Evolutionary conservation across 2,329 filamentous ascomycete species (phyloP).

Genomic region (Diplodia scrobiculata): DNA sequence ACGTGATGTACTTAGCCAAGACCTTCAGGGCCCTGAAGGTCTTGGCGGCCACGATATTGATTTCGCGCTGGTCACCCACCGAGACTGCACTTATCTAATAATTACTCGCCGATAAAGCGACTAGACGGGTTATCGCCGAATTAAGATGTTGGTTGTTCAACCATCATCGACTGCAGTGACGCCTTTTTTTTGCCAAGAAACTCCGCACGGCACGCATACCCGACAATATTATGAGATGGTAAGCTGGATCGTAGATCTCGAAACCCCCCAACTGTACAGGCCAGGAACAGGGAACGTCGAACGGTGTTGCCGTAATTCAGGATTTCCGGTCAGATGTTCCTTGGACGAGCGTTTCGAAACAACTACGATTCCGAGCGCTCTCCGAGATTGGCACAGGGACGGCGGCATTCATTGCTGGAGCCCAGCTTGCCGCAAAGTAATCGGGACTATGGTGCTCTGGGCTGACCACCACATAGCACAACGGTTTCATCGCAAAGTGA

Average conservation of each 20-base stretch:
- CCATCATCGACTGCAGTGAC: neutral
- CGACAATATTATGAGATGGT: neutral
- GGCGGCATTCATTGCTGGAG: neutral
- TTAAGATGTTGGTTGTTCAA: neutral
- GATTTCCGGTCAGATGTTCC: neutral
- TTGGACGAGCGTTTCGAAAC: slow-evolving; percentile 4
- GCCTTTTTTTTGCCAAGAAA: neutral
- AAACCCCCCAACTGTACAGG: neutral
- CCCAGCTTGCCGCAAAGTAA: neutral
- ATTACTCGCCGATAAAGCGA: neutral
- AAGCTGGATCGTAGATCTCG: no score
- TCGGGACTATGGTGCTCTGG: neutral
- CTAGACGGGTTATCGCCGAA: neutral
- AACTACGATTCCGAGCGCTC: neutral
- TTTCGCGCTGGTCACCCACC: no score
- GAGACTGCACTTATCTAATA: no score
- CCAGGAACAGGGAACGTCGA: neutral
- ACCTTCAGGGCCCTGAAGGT: no score
- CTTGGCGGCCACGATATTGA: no score
- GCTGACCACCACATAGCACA: slow-evolving; percentile 4
- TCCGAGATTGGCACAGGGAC: neutral
- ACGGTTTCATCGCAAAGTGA: slow-evolving; percentile 1
- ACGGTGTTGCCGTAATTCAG: neutral
- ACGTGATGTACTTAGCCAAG: neutral
- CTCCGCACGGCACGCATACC: neutral